Conservation (phyloP, 2,329 filamentous ascomycete genomes). For the Talaromyces sp. region DNA sequence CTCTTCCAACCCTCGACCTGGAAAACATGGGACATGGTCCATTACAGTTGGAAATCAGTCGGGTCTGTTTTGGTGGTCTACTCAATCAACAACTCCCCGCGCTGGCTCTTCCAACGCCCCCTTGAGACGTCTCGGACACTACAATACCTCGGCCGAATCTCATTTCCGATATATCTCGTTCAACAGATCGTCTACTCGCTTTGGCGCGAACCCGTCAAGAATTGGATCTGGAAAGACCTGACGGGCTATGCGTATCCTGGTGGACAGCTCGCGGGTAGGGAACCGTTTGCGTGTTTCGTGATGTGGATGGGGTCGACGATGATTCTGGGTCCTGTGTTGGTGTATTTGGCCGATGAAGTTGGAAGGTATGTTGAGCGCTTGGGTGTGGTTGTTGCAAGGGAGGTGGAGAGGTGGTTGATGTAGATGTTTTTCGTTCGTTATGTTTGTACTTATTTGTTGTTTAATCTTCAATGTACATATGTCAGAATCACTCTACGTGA, state of each 20-base stretch:
- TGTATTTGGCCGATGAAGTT: conserved; percentile 5
- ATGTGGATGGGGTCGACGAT: conserved; percentile 7
- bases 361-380: background rate
- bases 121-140: background rate
- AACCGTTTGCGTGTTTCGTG: conserved; percentile 1
- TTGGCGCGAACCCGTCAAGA: conserved; percentile 6
- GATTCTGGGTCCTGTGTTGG: conserved; percentile 3
- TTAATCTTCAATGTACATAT: background rate
- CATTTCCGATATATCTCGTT: conserved; percentile 4
- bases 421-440: background rate
- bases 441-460: background rate
- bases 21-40: background rate
- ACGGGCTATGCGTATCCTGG: conserved; percentile 5
- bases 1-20: conserved; percentile 4
- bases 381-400: background rate
- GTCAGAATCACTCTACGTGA: no score
- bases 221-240: conserved; percentile 1
- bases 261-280: background rate
- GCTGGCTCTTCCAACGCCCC: background rate
- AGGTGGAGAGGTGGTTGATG: conserved; percentile 5
- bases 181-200: conserved; percentile 10
- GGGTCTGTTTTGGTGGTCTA: conserved; percentile 10
- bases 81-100: conserved; percentile 7
- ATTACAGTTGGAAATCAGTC: conserved; percentile 11
- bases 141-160: conserved; percentile 9